A percentile compares a stretch with the other conserved stretches of the same genome.
Evolutionary conservation across 2,329 filamentous ascomycete species (phyloP).

Genomic region (Nannizzia gypsea): DNA sequence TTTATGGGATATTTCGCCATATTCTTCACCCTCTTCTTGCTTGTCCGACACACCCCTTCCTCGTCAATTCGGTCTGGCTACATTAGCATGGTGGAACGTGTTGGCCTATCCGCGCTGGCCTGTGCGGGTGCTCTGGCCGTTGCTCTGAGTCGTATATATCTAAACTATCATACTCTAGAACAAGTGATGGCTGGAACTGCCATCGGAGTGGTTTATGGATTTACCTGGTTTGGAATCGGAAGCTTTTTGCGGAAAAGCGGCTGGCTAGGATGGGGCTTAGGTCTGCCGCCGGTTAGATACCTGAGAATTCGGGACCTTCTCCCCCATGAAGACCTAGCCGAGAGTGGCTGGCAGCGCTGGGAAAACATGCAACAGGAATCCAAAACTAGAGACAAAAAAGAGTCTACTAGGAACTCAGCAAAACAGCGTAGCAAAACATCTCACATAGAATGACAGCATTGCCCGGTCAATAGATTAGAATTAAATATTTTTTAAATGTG

Average conservation of each 20-base stretch:
- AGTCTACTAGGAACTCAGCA: neutral
- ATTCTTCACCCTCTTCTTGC: slow-evolving; percentile 70
- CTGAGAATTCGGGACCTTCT: slow-evolving; percentile 73
- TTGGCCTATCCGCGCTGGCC: slow-evolving; percentile 46
- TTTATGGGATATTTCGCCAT: slow-evolving; percentile 87
- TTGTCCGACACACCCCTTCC: slow-evolving; percentile 59
- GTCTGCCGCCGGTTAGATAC: slow-evolving; percentile 51
- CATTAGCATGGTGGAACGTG: slow-evolving; percentile 42
- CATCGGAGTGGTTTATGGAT: slow-evolving; percentile 59
- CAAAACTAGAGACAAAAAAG: neutral
- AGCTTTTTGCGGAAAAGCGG: slow-evolving; percentile 54
- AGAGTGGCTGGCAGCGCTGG: slow-evolving; percentile 93
- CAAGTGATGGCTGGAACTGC: slow-evolving; percentile 73
- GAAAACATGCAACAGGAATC: slow-evolving; percentile 39
- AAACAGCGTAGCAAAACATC: neutral
- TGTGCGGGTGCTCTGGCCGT: slow-evolving; percentile 55
- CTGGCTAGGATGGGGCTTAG: slow-evolving; percentile 59
- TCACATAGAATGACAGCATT: neutral
- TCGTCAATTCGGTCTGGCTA: slow-evolving; percentile 28
- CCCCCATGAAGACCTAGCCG: slow-evolving; percentile 74
- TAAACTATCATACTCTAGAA: slow-evolving; percentile 79
- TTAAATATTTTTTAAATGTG: neutral
- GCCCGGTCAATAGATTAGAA: neutral
- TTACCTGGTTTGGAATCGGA: slow-evolving; percentile 68
- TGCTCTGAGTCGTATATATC: slow-evolving; percentile 72